Evolutionary conservation across 2,329 filamentous ascomycete genomes (phyloP).

Genomic region (Venturia oleaginea): DNA sequence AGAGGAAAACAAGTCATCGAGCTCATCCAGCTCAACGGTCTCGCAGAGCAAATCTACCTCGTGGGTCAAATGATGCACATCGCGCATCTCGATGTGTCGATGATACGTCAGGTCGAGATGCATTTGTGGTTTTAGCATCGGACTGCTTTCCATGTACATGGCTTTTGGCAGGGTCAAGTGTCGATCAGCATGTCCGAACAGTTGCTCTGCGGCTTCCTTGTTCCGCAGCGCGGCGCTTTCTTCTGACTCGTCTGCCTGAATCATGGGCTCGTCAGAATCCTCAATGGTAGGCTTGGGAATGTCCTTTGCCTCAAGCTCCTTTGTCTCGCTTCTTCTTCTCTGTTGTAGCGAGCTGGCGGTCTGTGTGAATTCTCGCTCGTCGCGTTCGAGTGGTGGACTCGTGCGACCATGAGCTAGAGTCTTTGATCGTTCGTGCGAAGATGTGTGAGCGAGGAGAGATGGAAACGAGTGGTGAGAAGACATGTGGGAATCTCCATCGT

Average conservation of each 20-base stretch:
- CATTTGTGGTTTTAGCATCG: slow-evolving; percentile 32
- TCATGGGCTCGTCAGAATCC: slow-evolving; percentile 23
- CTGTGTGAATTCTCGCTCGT: slow-evolving; percentile 94
- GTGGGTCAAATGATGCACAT: slow-evolving; percentile 25
- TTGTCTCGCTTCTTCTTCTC: slow-evolving; percentile 7
- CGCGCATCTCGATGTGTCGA: slow-evolving; percentile 25
- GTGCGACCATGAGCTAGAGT: slow-evolving; percentile 48
- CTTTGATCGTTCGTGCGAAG: slow-evolving; percentile 5
- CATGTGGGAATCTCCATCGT: slow-evolving; percentile 50
- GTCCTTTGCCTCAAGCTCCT: slow-evolving; percentile 7
- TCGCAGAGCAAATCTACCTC: slow-evolving; percentile 48
- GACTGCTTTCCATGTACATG: slow-evolving; percentile 34
- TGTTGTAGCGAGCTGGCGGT: slow-evolving; percentile 74
- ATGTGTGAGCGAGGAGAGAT: slow-evolving; percentile 18
- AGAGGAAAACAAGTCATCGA: slow-evolving; percentile 75
- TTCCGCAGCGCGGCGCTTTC: slow-evolving; percentile 42
- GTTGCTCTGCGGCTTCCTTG: slow-evolving; percentile 38
- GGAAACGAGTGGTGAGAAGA: background rate
- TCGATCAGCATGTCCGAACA: slow-evolving; percentile 37
- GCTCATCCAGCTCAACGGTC: slow-evolving; percentile 83
- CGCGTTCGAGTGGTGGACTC: slow-evolving; percentile 82
- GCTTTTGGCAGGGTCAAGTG: slow-evolving; percentile 29
- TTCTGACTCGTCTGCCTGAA: slow-evolving; percentile 36
- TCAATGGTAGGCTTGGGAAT: background rate
- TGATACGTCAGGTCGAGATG: slow-evolving; percentile 16